A percentile compares a stretch with the other conserved stretches of the same genome.
Conservation (phyloP, 352 stramenopile species). For the Lagenidium sp. region DNA sequence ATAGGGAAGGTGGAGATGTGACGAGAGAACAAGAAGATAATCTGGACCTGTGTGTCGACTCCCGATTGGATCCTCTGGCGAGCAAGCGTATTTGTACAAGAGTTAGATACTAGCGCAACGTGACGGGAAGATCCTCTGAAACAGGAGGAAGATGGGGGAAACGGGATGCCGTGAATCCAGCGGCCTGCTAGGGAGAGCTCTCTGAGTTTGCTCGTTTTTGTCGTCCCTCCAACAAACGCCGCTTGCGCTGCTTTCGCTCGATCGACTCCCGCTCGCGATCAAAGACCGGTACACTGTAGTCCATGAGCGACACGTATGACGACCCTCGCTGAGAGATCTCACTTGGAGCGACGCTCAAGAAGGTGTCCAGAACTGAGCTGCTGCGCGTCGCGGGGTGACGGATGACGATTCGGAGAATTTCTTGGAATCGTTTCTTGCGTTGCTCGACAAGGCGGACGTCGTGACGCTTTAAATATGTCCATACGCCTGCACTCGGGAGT, state of each 20-base stretch:
- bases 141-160: not conserved
- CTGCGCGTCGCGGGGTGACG: slow-evolving; percentile 60
- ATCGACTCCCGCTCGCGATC: slow-evolving; percentile 71
- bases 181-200: not conserved
- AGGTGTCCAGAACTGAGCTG: slow-evolving; percentile 55
- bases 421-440: slow-evolving; percentile 72
- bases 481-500: slow-evolving; percentile 65
- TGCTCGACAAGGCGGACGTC: slow-evolving; percentile 72
- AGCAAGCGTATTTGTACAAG: not conserved
- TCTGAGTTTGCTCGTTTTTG: slow-evolving; percentile 30
- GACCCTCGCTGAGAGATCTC: not conserved
- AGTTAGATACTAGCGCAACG: not conserved
- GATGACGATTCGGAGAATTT: slow-evolving; percentile 73
- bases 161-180: not conserved
- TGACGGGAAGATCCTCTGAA: not conserved
- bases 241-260: slow-evolving; percentile 64
- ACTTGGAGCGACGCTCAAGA: slow-evolving; percentile 47
- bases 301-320: not conserved
- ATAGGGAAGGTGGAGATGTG: not conserved
- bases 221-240: slow-evolving; percentile 53
- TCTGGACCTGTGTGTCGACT: not conserved
- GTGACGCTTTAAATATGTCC: slow-evolving; percentile 77
- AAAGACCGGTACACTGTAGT: slow-evolving; percentile 67
- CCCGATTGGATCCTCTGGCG: not conserved
- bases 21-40: not conserved